Conservation (phyloP, 352 stramenopile genomes). For the Elongisporangium undulatum region DNA sequence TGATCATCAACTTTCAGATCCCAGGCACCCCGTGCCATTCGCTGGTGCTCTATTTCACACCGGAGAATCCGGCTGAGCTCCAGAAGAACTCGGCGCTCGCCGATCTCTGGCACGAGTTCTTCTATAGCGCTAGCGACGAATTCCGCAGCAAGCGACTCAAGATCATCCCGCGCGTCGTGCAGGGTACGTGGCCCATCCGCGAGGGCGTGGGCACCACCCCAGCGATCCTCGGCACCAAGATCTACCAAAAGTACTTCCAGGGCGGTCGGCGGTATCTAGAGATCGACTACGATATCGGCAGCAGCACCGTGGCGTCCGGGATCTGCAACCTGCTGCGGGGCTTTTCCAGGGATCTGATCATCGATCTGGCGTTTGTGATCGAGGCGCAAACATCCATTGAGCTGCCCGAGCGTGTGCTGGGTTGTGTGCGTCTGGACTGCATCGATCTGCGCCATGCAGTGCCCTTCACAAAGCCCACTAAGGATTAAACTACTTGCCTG, state of each 20-base stretch:
- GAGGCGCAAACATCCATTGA: constrained; percentile 66
- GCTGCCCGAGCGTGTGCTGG: constrained; percentile 71
- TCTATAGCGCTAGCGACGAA: constrained; percentile 43
- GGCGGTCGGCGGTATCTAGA: constrained; percentile 59
- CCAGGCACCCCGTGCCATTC: constrained; percentile 60
- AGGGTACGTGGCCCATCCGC: constrained; percentile 87
- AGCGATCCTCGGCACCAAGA: constrained; percentile 88
- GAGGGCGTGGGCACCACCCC: constrained; percentile 87
- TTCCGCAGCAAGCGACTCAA: constrained; percentile 86
- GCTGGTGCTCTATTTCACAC: constrained; percentile 80
- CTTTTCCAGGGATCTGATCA: constrained; percentile 62
- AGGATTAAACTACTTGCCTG: constrained; percentile 3
- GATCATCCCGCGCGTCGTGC: constrained; percentile 86
- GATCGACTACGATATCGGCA: constrained; percentile 77
- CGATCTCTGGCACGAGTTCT: constrained; percentile 64
- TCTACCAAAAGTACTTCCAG: constrained; percentile 74
- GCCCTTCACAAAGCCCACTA: constrained; percentile 23
- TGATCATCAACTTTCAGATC: constrained; percentile 84
- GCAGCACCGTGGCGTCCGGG: constrained; percentile 61
- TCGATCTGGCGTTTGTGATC: constrained; percentile 82
- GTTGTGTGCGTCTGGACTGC: constrained; percentile 60
- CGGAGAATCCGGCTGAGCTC: constrained; percentile 49
- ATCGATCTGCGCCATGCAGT: constrained; percentile 59
- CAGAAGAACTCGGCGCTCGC: constrained; percentile 66
- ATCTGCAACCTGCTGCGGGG: constrained; percentile 72